Conservation (phyloP, 1,139 yeast species). For the Wickerhamiella pararugosa region DNA sequence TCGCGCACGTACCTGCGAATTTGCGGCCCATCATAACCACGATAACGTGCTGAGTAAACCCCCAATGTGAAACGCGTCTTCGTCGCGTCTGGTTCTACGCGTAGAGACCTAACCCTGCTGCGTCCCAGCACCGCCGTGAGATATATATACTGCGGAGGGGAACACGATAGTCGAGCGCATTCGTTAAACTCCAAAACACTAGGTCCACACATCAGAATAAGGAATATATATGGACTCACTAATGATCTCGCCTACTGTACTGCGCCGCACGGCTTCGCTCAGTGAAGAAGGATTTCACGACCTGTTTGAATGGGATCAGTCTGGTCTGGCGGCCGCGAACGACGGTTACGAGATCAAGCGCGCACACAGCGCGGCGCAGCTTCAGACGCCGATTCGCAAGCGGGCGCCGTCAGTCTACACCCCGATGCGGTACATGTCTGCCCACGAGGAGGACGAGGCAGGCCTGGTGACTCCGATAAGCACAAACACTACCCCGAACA, state of each 20-base stretch:
- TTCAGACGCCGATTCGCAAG: slow-evolving; percentile 5
- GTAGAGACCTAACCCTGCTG: slow-evolving; percentile 5
- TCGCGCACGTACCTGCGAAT: no score
- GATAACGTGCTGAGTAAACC: background rate
- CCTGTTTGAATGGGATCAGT: slow-evolving; percentile 4
- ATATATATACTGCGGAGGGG: slow-evolving; percentile 1
- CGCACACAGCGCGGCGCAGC: background rate
- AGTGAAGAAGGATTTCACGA: slow-evolving; percentile 2
- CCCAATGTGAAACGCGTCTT: slow-evolving; percentile 6
- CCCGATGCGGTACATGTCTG: background rate
- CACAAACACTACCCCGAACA: slow-evolving; percentile 4
- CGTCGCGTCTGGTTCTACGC: slow-evolving; percentile 3
- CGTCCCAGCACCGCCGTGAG: slow-evolving; percentile 2
- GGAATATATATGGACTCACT: slow-evolving; percentile 4
- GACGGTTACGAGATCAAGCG: background rate
- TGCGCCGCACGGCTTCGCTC: slow-evolving; percentile 2
- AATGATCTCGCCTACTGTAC: slow-evolving; percentile 1
- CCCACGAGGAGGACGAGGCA: background rate
- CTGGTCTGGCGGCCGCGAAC: background rate
- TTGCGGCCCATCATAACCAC: no score
- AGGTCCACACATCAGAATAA: background rate
- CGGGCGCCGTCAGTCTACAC: slow-evolving; percentile 4
- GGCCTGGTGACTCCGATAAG: slow-evolving; percentile 7
- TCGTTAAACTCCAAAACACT: background rate
- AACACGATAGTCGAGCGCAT: background rate